phyloP scores from a whole-genome alignment of 1,284 basidiomycete species.

The Ganoderma lucidum region DNA sequence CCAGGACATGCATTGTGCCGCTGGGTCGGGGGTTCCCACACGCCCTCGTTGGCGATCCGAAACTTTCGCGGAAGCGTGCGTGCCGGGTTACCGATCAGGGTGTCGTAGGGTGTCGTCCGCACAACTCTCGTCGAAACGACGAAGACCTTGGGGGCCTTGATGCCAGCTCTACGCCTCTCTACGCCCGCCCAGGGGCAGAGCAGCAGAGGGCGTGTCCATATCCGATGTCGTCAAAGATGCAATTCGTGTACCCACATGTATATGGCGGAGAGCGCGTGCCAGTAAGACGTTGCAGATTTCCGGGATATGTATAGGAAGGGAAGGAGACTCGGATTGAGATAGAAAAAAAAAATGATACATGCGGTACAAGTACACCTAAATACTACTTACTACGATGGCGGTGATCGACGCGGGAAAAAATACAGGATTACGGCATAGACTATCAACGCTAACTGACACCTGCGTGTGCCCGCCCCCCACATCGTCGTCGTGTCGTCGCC shows the following conservation, averaged over 20 bases:
- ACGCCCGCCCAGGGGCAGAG: constrained; percentile 1
- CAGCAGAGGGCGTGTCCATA: not conserved
- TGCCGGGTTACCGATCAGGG: constrained; percentile 1
- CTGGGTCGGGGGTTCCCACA: not conserved
- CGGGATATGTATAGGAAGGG: not conserved
- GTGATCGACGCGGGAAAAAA: not conserved
- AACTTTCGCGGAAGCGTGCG: constrained; percentile 3
- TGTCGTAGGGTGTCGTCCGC: constrained; percentile 3
- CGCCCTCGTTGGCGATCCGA: not conserved
- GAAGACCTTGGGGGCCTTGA: not conserved
- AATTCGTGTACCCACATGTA: not conserved
- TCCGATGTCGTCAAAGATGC: not conserved
- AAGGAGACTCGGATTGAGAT: not conserved
- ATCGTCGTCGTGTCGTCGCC: not conserved
- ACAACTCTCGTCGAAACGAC: not conserved
- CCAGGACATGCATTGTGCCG: not conserved
- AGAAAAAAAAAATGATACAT: constrained; percentile 2
- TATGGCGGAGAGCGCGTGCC: not conserved
- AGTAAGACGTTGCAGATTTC: not conserved
- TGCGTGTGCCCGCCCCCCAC: not conserved
- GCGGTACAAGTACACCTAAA: not conserved
- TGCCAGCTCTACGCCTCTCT: not conserved
- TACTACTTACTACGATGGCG: constrained; percentile 5
- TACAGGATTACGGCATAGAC: constrained; percentile 5
- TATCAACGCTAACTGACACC: constrained; percentile 3